Base-by-base conservation (phyloP, 179 eudicot species). In the Patellifolia procumbens region DNA sequence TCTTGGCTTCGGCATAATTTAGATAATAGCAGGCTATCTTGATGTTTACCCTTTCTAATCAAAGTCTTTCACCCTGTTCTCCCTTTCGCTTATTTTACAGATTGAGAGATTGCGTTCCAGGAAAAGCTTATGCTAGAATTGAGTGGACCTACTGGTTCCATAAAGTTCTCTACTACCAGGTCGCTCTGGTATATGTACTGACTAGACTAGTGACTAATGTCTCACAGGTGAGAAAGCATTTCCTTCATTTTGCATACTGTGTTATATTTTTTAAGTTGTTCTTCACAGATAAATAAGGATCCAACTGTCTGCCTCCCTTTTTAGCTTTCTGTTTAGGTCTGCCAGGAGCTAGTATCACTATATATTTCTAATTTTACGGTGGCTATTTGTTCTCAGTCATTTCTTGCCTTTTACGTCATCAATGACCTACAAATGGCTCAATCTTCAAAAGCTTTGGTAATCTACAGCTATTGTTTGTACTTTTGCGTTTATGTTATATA, bases 381-480 rank as follows among this genome's bases (percentile, higher is more conserved):
- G 42, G 42, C 66, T 64, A 55, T 20, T 46, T 19, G 37, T 60
- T 24, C 11, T 17, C 84, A 94, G 98, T 87, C 97, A 72, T 94
- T 94, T 86, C 90, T 94, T 48, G 98, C 98, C 17, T 94, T 94
- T 80, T 94, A 90, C 71, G 97, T 94, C 81, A 84, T 92, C 80
- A 90, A 92, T 74, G 98, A 94, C 75, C 89, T 94, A 72, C 92
- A 86, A 63, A 92, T 94, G 98, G 83, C 86, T 63, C 91, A 81
- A 77, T 89, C 97, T 68, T 90, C 98, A 71, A 94, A 94, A 88
- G 98, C 98, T 42, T 80, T 86, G 98, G 98, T 94, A 92, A 58
- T 13, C 16, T 68, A 34, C 19, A 46, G 45, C 66, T 39, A 13
- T 79, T 48, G 32, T 35, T 7, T 45, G 28, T 2, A 26, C 55